Percentiles rank a stretch among this genome's conserved stretches.
Evolutionary conservation across 2,329 filamentous ascomycete genomes (phyloP).

Genomic region (Lasiodiplodia gonubiensis): DNA sequence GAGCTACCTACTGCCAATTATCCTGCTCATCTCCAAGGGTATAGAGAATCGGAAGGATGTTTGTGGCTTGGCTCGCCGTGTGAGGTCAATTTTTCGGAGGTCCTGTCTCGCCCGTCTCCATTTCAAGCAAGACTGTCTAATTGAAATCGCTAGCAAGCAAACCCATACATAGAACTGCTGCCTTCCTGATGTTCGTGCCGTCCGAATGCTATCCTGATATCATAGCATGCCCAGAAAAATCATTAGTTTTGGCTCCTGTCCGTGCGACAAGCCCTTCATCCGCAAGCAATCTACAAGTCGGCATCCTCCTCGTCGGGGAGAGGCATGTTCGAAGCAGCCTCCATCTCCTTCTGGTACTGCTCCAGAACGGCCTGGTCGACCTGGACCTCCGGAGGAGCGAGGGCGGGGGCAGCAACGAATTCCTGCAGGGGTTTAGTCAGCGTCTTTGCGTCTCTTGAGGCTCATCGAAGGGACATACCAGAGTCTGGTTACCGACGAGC

Average conservation of each 20-base stretch:
- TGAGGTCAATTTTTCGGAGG: constrained; percentile 22
- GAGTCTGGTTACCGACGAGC: constrained; percentile 88
- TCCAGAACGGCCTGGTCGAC: constrained; percentile 84
- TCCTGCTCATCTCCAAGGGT: constrained; percentile 16
- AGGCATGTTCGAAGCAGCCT: constrained; percentile 76
- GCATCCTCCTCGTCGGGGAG: constrained; percentile 95
- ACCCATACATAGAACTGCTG: constrained; percentile 29
- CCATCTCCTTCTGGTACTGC: constrained; percentile 89
- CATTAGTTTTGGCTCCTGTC: constrained; percentile 29
- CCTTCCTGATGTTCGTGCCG: constrained; percentile 29
- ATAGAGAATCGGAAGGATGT: constrained; percentile 15
- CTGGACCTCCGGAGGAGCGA: constrained; percentile 89
- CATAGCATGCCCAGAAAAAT: constrained; percentile 26
- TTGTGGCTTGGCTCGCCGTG: constrained; percentile 27
- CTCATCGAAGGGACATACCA: constrained; percentile 63
- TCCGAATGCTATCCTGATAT: constrained; percentile 29
- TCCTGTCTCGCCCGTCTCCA: constrained; percentile 21
- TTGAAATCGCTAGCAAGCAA: constrained; percentile 30
- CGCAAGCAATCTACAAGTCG: constrained; percentile 54
- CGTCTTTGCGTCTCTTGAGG: background rate
- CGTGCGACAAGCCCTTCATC: constrained; percentile 23
- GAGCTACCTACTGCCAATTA: constrained; percentile 26
- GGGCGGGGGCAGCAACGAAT: constrained; percentile 92
- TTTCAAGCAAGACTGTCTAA: constrained; percentile 28
- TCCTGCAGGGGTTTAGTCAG: constrained; percentile 65